Conservation (phyloP, 225 moss, liverwort and hornwort genomes). For the Climacium dendroides region DNA sequence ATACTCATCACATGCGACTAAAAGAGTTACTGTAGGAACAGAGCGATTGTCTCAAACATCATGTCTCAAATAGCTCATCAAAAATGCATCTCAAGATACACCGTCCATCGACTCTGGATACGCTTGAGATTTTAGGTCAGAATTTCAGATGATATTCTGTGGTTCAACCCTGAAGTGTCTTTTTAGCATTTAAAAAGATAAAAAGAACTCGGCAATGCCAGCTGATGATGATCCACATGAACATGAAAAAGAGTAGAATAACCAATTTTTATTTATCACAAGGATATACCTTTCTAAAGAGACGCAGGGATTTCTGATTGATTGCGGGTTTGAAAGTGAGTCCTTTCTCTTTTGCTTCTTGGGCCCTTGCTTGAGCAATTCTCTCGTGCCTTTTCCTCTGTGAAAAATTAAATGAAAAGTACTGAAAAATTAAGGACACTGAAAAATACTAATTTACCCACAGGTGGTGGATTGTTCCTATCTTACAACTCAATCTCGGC, state of each 20-base stretch:
- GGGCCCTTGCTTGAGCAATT: constrained; percentile 54
- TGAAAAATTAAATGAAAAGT: not conserved
- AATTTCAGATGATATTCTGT: not conserved
- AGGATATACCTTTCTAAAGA: constrained; percentile 59
- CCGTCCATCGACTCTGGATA: not conserved
- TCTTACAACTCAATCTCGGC: not conserved
- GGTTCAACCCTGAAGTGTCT: not conserved
- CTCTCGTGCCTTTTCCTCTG: constrained; percentile 64
- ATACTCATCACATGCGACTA: not conserved
- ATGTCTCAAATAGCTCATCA: not conserved
- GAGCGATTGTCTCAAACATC: not conserved
- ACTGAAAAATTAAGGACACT: not conserved
- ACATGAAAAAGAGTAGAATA: not conserved
- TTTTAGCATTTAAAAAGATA: not conserved
- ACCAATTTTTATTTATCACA: not conserved
- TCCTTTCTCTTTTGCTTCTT: constrained; percentile 62
- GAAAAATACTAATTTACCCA: not conserved
- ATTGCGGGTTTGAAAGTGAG: constrained; percentile 79
- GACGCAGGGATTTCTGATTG: constrained; percentile 61
- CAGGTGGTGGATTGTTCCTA: not conserved
- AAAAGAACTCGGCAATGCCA: not conserved
- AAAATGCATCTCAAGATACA: not conserved
- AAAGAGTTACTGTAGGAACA: not conserved
- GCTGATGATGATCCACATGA: not conserved
- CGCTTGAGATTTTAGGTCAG: not conserved